Evolutionary conservation across 2,329 filamentous ascomycete genomes (phyloP), one percentile per base, ranked within the genome.

Genomic region (Pseudogymnoascus verrucosus): DNA sequence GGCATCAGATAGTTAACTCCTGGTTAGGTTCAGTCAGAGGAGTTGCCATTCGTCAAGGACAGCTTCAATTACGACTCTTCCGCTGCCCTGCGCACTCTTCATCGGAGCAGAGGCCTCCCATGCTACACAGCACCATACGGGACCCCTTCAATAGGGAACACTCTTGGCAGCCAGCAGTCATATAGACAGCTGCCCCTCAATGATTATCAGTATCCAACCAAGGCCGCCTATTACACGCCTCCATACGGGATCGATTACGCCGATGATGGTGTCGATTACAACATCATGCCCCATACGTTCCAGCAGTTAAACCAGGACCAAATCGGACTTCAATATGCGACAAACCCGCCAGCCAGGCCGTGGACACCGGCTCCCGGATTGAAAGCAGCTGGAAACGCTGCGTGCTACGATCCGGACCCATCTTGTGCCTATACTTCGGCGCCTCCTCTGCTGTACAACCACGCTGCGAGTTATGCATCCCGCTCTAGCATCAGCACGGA

Each of bases 241-340:
- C 42, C 64, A 39, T 72, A 66, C 42, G 63, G 57, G 10, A n/a
- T 54, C 21, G 69, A 72, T 10, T 71, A 67, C 60, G 19, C 61
- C 23, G 71, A 70, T 10, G 71, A 71, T 5, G 64, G 61, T 39
- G 54, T 69, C n/a, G 70, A 71, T 26, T 72, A 72, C 36, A 64
- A 59, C 10, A 60, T 69, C 19, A 64, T 68, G 31, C 57, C 28
- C 10, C 8, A 47, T 26, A 16, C 36, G 12, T 69, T 66, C 62
- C 36, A 36, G 7, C 60, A 66, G 7, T 23, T 71, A 40, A 61
- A 61, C 21, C 51, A 65, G 11, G 69, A 71, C 3, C 64, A 65
- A 4, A 21, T 68, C 2, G 42, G 40, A 14, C 19, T 62, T 59
- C 28, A 57, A 12, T 60, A 39, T 19, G 36, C 28, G 14, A 11